A percentile compares a stretch with the other conserved stretches of the same genome.
phyloP scores from a whole-genome alignment of 768 basidiomycete species.

The Podaxis sp. region DNA sequence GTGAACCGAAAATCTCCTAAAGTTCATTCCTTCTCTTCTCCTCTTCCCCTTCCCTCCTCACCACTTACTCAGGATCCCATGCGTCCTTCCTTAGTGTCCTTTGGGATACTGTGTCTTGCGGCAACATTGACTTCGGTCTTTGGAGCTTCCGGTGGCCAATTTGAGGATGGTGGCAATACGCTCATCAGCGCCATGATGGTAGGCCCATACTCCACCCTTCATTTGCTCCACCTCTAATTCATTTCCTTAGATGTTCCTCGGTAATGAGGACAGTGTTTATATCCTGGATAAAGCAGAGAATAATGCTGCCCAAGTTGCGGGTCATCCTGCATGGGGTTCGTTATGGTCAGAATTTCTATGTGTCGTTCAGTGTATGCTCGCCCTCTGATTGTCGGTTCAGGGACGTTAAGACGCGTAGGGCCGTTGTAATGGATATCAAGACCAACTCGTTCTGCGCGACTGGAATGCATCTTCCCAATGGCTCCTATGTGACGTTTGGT shows the following conservation, averaged over 20 bases:
- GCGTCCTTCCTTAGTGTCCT: too few relatives aligned
- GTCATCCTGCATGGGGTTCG: conserved; percentile 67
- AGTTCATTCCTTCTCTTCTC: too few relatives aligned
- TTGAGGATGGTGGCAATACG: conserved; percentile 65
- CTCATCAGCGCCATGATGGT: conserved; percentile 76
- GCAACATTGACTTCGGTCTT: too few relatives aligned
- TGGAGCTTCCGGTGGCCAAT: conserved; percentile 35
- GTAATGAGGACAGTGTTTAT: conserved; percentile 43
- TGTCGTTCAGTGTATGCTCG: neutral
- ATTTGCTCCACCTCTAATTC: neutral
- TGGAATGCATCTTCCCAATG: conserved; percentile 65
- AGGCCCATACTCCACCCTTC: conserved; percentile 13
- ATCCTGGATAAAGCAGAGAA: conserved; percentile 80
- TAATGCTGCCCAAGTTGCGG: conserved; percentile 61
- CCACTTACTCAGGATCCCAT: too few relatives aligned
- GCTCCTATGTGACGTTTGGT: conserved; percentile 78
- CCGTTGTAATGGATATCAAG: conserved; percentile 59
- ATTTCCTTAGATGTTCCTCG: conserved; percentile 43
- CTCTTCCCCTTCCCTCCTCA: too few relatives aligned
- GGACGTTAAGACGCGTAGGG: conserved; percentile 54
- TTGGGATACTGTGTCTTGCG: too few relatives aligned
- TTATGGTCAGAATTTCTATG: conserved; percentile 39
- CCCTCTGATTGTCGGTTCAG: conserved; percentile 42
- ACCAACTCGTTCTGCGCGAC: conserved; percentile 83
- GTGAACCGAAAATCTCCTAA: too few relatives aligned